Percentiles rank a stretch among this genome's conserved stretches.
Conservation (phyloP, 75 land plant genomes). For the Picea sitchensis region DNA sequence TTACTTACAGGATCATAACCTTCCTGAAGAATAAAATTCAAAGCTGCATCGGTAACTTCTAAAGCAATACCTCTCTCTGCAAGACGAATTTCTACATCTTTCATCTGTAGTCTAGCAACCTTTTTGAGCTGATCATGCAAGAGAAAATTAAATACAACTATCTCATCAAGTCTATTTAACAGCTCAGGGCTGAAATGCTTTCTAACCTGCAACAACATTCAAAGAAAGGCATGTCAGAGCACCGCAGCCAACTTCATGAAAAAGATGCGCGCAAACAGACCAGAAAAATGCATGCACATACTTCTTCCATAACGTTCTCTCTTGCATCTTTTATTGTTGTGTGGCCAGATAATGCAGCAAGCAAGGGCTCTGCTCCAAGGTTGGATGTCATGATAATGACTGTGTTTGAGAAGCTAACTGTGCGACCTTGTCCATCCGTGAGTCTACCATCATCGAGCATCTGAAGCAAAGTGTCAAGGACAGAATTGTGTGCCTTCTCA, state of each 20-base stretch:
- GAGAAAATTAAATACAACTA: constrained; percentile 92
- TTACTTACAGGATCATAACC: constrained; percentile 87
- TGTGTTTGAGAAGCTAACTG: constrained; percentile 85
- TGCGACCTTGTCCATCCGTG: constrained; percentile 97
- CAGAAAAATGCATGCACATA: constrained; percentile 14
- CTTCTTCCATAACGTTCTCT: constrained; percentile 79
- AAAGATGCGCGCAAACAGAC: not conserved
- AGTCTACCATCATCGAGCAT: constrained; percentile 93
- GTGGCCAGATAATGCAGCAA: constrained; percentile 70
- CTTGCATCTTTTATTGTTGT: constrained; percentile 62
- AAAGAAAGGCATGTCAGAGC: not conserved
- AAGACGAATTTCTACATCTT: constrained; percentile 80
- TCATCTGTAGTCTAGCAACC: constrained; percentile 91
- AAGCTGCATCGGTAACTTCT: constrained; percentile 85
- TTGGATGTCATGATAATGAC: constrained; percentile 97
- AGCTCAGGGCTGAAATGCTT: constrained; percentile 91
- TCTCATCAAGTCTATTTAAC: constrained; percentile 91
- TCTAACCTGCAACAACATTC: constrained; percentile 50
- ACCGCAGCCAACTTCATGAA: not conserved
- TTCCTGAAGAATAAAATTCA: constrained; percentile 67
- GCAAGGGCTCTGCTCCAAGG: constrained; percentile 88
- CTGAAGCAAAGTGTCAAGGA: constrained; percentile 94
- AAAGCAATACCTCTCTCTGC: constrained; percentile 93
- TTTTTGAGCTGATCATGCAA: constrained; percentile 82
- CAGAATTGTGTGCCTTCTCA: constrained; percentile 85